Conservation (phyloP, 495 filamentous ascomycete species). For the Chaetomium tenue region DNA sequence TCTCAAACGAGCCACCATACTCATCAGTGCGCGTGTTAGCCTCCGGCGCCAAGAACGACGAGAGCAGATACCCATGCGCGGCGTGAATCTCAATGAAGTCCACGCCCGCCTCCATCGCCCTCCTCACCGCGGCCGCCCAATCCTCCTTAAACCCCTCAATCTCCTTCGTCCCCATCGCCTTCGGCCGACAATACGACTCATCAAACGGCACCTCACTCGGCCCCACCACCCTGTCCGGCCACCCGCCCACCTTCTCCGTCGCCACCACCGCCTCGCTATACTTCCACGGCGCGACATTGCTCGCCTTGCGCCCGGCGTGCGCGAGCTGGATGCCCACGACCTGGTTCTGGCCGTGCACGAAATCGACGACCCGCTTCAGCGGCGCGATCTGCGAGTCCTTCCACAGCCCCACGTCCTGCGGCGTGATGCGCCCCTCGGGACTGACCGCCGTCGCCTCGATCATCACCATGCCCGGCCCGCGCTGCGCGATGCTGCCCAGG, state of each 20-base stretch:
- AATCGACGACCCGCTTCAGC: slow-evolving; percentile 61
- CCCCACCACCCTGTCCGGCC: slow-evolving; percentile 63
- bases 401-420: slow-evolving; percentile 71
- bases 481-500: slow-evolving; percentile 55
- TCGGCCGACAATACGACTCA: slow-evolving; percentile 40
- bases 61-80: slow-evolving; percentile 60
- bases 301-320: slow-evolving; percentile 76
- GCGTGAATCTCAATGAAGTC: slow-evolving; percentile 57
- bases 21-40: slow-evolving; percentile 60
- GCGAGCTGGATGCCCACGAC: slow-evolving; percentile 72
- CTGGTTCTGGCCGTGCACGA: slow-evolving; percentile 66
- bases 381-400: slow-evolving; percentile 67
- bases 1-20: slow-evolving; percentile 67
- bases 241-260: slow-evolving; percentile 56
- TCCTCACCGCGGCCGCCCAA: slow-evolving; percentile 49
- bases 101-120: slow-evolving; percentile 54
- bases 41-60: slow-evolving; percentile 46
- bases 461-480: slow-evolving; percentile 67
- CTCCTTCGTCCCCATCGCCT: slow-evolving; percentile 49
- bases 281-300: slow-evolving; percentile 64
- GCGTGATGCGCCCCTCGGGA: slow-evolving; percentile 74
- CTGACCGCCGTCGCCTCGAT: slow-evolving; percentile 72
- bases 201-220: slow-evolving; percentile 47
- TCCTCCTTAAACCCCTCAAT: slow-evolving; percentile 48
- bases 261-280: slow-evolving; percentile 40